These are phyloP conservation scores for Physcomitrium patens DNA, from an alignment of 225 moss, liverwort and hornwort species.

Conservation along the genomic window DNA sequence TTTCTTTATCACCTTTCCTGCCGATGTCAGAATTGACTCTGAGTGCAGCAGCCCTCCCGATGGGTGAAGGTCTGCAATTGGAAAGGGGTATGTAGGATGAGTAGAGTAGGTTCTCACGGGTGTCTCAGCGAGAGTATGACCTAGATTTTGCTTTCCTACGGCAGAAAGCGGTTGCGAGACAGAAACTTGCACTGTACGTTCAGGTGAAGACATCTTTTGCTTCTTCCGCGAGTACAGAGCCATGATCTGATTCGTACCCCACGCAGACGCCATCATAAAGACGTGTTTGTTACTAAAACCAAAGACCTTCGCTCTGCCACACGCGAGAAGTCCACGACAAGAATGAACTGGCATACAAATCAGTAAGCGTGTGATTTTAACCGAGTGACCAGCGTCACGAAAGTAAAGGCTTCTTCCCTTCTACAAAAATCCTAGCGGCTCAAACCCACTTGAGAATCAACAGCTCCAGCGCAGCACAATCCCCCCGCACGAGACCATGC, in stretches of 20 bases:
- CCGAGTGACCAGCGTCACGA: too few relatives aligned
- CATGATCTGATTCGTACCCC: conserved; percentile 44
- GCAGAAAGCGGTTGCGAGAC: background rate
- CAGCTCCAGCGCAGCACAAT: background rate
- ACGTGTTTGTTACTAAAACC: background rate
- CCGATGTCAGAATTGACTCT: conserved; percentile 18
- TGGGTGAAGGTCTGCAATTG: conserved; percentile 41
- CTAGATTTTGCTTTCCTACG: conserved; percentile 21
- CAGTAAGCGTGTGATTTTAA: background rate
- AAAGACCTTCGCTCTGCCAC: background rate
- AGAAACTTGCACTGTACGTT: conserved; percentile 4
- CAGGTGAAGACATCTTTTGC: conserved; percentile 36
- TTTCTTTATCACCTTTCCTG: conserved; percentile 43
- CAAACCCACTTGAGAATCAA: background rate
- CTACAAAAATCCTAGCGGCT: background rate
- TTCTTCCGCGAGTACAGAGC: conserved; percentile 50
- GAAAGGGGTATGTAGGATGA: conserved; percentile 53
- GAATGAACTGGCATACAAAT: background rate
- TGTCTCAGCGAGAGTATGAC: background rate
- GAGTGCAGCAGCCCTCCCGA: background rate
- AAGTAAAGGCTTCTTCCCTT: background rate
- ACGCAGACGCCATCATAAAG: conserved; percentile 30
- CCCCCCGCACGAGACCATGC: background rate
- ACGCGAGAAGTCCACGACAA: background rate
- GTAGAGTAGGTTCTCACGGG: conserved; percentile 30